Percentiles rank a stretch among this genome's conserved stretches.
phyloP scores from a whole-genome alignment of 208 protist species.

The Acanthamoeba pearcei region DNA sequence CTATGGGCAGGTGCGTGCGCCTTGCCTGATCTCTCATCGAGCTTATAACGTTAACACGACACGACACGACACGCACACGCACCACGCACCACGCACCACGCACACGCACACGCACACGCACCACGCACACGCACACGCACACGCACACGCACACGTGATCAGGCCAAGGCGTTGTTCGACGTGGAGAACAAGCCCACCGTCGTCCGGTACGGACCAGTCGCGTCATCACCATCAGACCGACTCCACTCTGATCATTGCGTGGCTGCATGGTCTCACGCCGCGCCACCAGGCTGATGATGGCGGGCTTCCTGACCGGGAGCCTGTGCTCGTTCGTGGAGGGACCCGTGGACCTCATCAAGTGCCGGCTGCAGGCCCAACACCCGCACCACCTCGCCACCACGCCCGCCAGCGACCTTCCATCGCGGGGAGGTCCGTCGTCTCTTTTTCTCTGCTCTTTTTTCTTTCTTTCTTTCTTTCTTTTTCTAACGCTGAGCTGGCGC shows the following conservation, averaged over 20 bases:
- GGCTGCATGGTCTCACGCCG: not conserved
- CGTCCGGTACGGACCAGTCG: not conserved
- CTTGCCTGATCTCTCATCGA: not conserved
- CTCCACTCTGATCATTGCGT: not conserved
- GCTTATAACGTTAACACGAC: not conserved
- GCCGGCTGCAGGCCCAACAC: slow-evolving; percentile 57
- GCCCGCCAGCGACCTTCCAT: not conserved
- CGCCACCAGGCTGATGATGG: slow-evolving; percentile 25
- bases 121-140: too few species aligned
- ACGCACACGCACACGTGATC: not conserved
- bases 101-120: too few species aligned
- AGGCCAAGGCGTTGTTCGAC: slow-evolving; percentile 53
- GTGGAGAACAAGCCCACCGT: slow-evolving; percentile 54
- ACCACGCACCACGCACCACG: not conserved
- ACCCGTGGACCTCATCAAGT: slow-evolving; percentile 65
- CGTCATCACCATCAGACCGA: not conserved
- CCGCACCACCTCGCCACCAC: slow-evolving; percentile 26
- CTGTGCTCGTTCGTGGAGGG: slow-evolving; percentile 65
- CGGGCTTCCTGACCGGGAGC: slow-evolving; percentile 47
- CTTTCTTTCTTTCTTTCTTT: not conserved
- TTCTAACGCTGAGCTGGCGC: not conserved
- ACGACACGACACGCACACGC: not conserved
- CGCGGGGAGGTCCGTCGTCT: not conserved
- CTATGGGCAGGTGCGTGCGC: slow-evolving; percentile 37
- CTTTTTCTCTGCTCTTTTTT: not conserved